phyloP scores from a whole-genome alignment of 2,329 filamentous ascomycete species.

The Calonectria multiphialidica region DNA sequence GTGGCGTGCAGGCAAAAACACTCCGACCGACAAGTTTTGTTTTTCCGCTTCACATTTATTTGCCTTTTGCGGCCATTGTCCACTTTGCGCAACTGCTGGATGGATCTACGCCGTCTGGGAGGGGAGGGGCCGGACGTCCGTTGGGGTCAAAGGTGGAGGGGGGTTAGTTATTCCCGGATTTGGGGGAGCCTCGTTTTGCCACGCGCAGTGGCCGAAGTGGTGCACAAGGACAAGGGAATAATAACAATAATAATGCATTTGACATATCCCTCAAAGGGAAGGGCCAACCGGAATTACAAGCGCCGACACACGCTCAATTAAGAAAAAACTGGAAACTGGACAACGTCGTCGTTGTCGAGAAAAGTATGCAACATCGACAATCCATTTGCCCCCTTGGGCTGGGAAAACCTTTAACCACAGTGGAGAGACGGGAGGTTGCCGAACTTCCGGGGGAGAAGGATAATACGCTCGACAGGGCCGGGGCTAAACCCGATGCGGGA shows the following conservation, averaged over 20 bases:
- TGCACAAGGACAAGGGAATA: not conserved
- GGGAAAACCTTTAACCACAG: slow-evolving; percentile 28
- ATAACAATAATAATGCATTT: slow-evolving; percentile 7
- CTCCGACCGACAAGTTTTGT: not conserved
- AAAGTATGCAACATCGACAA: too few relatives aligned
- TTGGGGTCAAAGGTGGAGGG: not conserved
- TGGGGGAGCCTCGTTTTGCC: not conserved
- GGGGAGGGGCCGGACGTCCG: not conserved
- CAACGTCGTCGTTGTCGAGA: too few relatives aligned
- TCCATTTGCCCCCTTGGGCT: not conserved
- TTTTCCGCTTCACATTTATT: not conserved
- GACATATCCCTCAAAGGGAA: slow-evolving; percentile 13
- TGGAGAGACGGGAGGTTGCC: slow-evolving; percentile 13
- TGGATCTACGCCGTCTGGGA: not conserved
- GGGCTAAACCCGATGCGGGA: not conserved
- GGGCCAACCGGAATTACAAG: not conserved
- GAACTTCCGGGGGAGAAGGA: slow-evolving; percentile 7
- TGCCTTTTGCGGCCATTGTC: not conserved
- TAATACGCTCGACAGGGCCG: slow-evolving; percentile 5
- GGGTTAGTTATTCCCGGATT: not conserved
- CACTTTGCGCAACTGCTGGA: not conserved
- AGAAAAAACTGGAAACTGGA: too few relatives aligned
- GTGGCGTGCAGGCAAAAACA: not conserved
- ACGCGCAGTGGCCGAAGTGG: not conserved
- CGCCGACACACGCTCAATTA: not conserved